phyloP scores from a whole-genome alignment of 176 grass and related monocot genomes.

The Tillandsia leiboldiana region DNA sequence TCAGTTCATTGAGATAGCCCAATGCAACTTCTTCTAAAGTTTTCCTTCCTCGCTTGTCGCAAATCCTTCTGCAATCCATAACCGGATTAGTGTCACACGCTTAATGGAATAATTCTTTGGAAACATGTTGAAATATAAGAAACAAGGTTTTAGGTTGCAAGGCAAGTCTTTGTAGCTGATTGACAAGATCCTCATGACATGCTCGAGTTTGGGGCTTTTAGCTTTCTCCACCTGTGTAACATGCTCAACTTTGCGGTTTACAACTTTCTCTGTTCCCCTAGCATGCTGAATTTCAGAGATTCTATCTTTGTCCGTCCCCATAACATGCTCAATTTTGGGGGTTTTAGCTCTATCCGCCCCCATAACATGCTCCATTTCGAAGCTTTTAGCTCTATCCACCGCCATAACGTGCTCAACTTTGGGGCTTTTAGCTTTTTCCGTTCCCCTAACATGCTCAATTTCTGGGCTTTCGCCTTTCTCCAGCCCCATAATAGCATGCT shows the following conservation, averaged over 20 bases:
- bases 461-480: too few species aligned
- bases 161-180: conserved; percentile 24
- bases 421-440: too few species aligned
- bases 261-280: too few species aligned
- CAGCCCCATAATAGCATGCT: neutral
- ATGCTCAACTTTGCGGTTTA: too few species aligned
- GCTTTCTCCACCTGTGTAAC: neutral
- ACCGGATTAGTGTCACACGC: conserved; percentile 18
- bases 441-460: too few species aligned
- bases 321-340: too few species aligned
- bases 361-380: too few species aligned
- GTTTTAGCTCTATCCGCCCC: too few species aligned
- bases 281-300: too few species aligned
- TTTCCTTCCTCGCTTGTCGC: conserved; percentile 9
- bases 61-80: conserved; percentile 33
- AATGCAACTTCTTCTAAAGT: conserved; percentile 21
- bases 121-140: conserved; percentile 28
- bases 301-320: too few species aligned
- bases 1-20: conserved; percentile 23
- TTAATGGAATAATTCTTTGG: conserved; percentile 16
- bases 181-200: conserved; percentile 9
- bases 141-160: conserved; percentile 20
- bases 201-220: conserved; percentile 10
- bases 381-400: too few species aligned
- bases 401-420: too few species aligned